Evolutionary conservation across 257 asterid species (phyloP), one percentile per base, ranked within the genome.

Genomic region (Knoxia roxburghii): DNA sequence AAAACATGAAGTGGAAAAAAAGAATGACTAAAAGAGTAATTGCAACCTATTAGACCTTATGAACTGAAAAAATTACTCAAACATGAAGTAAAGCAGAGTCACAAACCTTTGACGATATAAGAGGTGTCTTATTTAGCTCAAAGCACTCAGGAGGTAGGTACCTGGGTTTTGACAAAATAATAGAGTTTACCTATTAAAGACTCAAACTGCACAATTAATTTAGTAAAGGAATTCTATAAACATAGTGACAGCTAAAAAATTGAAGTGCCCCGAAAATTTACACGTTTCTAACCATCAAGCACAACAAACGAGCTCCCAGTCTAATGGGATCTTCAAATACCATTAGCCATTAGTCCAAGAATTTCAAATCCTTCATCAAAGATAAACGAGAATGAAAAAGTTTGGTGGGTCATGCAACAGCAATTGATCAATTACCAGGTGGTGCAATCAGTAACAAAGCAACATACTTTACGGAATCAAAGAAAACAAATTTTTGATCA

Each of bases 121-220:
- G 86, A 77, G 99, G 99, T 63, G 85, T 90, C 87, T 85, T 90
- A 87, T 70, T 87, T 62, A 94, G 90, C 83, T 94, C 99, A 85
- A 94, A 94, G 87, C 99, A 94, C 75, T 94, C 99, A 20, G 99
- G 97, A 74, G 99, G 99, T 73, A 94, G 83, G 75, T 94, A 94
- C 99, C 97, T 94, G 82, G 76, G 72, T 35, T 59, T 27, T 40
- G 61, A 58, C 55, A 68, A 62, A 58, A 37, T 45, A 75, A n/a
- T 27, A 65, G 45, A 10, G 23, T 21, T 26, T 21, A 35, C 27
- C 51, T 33, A 10, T 54, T 20, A 65, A 11, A 30, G 27, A 30
- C 29, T 32, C 13, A 27, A 40, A 21, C 52, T 18, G 52, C 27
- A 50, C 18, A 21, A 50, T 12, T 50, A 11, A 18, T 50, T 50